Base-by-base conservation (phyloP, 352 stramenopile species). In the Phytophthora hybrid region DNA sequence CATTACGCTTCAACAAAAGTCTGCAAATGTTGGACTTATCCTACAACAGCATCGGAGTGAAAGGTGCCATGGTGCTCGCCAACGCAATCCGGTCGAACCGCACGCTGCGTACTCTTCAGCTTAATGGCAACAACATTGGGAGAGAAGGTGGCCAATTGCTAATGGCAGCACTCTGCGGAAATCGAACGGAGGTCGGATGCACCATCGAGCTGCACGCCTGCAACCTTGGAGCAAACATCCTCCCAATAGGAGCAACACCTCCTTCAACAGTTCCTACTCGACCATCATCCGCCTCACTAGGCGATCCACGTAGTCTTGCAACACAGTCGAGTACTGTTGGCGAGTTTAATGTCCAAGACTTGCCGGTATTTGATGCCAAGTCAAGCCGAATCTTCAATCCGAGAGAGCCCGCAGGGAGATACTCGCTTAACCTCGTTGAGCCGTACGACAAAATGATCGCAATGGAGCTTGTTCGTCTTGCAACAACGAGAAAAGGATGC, bases 401-500 rank as follows among this genome's bases (percentile, higher is more conserved):
- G 14, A 81, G 85, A 60, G 87, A 97, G 26, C 88, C 87, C 18
- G 88, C 87, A 0, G 88, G 90, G 1, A 73, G 83, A 19, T 97
- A 96, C 55, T 74, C 81, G 3, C 77, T 97, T 5, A 77, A 92
- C 21, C 52, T 96, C 11, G 21, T 56, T 0, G 82, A 93, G 5
- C 83, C 91, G 1, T 97, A 95, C 60, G 89, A 93, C 61, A 84
- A 84, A 68, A 95, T 92, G 81, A 91, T 97, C 52, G 73, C 77
- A 1, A 86, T 83, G 59, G 87, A 94, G 59, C 79, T 97, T 11
- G 66, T 93, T n/a, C 87, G 88, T 2, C 76, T 97, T 4, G 84
- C 91, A 4, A 91, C 79, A 29, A 82, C 75, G 9, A 81, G 87
- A 34, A 94, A 94, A 71, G 90, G 88, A 32, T 95, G 89, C 61